Evolutionary conservation across 257 asterid species (phyloP), one percentile per base, ranked within the genome.

Genomic region (Cordia subcordata): DNA sequence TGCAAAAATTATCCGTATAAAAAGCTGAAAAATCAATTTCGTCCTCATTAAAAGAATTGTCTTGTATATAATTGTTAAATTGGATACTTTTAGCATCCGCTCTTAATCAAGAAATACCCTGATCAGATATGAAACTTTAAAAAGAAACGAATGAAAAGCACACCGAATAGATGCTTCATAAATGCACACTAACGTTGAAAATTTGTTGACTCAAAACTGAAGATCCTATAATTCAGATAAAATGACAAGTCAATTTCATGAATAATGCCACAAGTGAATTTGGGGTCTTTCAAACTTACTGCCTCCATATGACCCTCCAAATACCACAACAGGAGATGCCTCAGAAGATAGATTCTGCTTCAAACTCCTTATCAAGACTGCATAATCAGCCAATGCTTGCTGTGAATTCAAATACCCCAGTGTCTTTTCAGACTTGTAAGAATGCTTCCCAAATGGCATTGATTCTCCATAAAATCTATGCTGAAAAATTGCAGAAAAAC

Each of bases 231-330:
- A 27, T 6, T 27, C 35, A 27, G 35, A 27, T 27, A 6, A 27
- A 27, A 27, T 27, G 35, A 1, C 66, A 32, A 27, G 49, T 57
- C 69, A 32, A 46, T 53, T 60, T 47, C 50, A 57, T 45, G 33
- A 55, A 50, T 23, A 65, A 11, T 27, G 17, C 32, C 49, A 61
- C n/a, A 50, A 39, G 54, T 54, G 23, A 4, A 8, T 58, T 45
- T 52, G 60, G 60, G 59, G 37, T 60, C 17, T 56, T 69, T 19
- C 15, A 8, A 66, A 64, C 83, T 71, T 55, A 84, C 96, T 87
- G 75, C 96, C 96, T 49, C 94, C 96, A 72, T 87, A 87, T 59
- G 96, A 87, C 51, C 96, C 96, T 65, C 96, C 96, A 82, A 84
- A 82, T 13, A 81, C 94, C 40, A 87, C 85, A 54, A 85, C 88